Evolutionary conservation across 129 eudicot genomes (phyloP).

Genomic region (Flaveria robusta): DNA sequence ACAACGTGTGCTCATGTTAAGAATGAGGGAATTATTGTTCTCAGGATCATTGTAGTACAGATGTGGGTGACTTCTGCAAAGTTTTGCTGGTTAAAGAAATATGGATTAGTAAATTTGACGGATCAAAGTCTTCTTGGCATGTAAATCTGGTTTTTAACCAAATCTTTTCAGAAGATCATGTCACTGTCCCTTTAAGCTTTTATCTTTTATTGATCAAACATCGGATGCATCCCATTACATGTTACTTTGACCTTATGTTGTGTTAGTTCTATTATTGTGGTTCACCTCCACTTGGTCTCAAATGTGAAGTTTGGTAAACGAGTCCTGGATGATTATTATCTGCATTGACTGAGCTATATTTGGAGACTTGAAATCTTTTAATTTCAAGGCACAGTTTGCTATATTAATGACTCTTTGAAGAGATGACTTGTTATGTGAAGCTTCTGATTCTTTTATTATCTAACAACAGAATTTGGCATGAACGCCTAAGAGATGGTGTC

Average conservation of each 20-base stretch:
- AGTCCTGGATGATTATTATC: slow-evolving; percentile 20
- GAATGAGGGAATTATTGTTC: slow-evolving; percentile 14
- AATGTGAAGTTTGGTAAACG: slow-evolving; percentile 8
- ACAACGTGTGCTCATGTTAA: background rate
- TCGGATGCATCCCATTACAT: slow-evolving; percentile 23
- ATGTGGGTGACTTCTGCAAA: slow-evolving; percentile 1
- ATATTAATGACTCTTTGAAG: background rate
- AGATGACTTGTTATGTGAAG: slow-evolving; percentile 3
- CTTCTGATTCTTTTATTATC: slow-evolving; percentile 15
- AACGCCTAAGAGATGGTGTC: slow-evolving; percentile 67
- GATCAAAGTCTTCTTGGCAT: slow-evolving; percentile 12
- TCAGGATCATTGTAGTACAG: slow-evolving; percentile 9
- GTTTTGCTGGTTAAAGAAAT: slow-evolving; percentile 8
- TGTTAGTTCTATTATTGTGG: background rate
- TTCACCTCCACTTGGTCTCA: background rate
- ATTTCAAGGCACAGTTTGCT: background rate
- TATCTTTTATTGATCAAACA: slow-evolving; percentile 14
- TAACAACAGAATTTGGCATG: slow-evolving; percentile 49
- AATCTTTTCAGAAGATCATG: slow-evolving; percentile 21
- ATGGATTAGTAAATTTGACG: background rate
- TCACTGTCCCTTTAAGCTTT: slow-evolving; percentile 23
- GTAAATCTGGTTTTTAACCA: slow-evolving; percentile 16
- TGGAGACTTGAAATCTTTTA: background rate
- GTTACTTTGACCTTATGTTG: slow-evolving; percentile 4
- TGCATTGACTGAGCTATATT: background rate